phyloP scores from a whole-genome alignment of 106 monocot species.

The Dioscorea dumetorum region DNA sequence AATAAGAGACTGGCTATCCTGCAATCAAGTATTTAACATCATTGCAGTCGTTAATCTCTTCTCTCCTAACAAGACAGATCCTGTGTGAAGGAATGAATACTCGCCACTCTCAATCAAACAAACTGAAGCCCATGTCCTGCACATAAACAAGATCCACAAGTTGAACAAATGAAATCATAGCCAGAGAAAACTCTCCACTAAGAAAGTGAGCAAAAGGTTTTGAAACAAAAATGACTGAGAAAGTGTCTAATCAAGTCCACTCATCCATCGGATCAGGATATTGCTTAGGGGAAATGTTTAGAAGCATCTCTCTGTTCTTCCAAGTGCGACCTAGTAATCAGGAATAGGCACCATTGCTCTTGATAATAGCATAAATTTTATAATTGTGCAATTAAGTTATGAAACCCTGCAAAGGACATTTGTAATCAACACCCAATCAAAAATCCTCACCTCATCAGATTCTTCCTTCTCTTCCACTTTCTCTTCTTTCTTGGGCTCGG shows the following conservation, averaged over 20 bases:
- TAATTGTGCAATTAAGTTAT: not conserved
- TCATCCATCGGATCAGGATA: too few relatives aligned
- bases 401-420: not conserved
- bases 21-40: too few relatives aligned
- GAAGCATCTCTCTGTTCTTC: not conserved
- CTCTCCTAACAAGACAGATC: too few relatives aligned
- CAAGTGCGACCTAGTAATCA: too few relatives aligned
- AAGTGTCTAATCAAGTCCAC: too few relatives aligned
- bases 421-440: not conserved
- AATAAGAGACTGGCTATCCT: too few relatives aligned
- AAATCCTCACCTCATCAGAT: constrained; percentile 33
- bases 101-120: not conserved
- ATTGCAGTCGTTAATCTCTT: too few relatives aligned
- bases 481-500: constrained; percentile 24
- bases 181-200: too few relatives aligned
- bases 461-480: constrained; percentile 47
- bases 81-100: too few relatives aligned
- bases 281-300: not conserved
- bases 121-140: constrained; percentile 14
- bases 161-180: not conserved
- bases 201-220: not conserved
- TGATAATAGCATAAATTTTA: not conserved
- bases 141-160: not conserved
- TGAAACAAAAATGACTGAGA: not conserved
- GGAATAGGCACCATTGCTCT: too few relatives aligned